These are phyloP conservation scores for Paecilomyces sp. DNA, from an alignment of 2,329 filamentous ascomycete species.

Conservation along the genomic window DNA sequence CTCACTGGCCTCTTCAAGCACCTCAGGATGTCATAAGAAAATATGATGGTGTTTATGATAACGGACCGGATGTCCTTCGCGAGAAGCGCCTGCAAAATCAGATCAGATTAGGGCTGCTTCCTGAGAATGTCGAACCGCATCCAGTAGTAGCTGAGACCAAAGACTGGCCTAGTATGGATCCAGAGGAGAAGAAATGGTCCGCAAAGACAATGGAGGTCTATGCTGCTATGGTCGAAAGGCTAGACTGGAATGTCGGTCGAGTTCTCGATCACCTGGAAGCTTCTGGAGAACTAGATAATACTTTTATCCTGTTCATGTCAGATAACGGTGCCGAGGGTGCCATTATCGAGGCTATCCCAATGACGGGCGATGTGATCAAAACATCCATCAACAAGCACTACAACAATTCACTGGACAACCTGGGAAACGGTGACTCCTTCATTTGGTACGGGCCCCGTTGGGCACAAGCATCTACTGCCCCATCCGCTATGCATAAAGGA, in stretches of 20 bases:
- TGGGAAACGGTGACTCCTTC: constrained; percentile 51
- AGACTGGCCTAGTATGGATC: constrained; percentile 26
- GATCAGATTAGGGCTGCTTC: constrained; percentile 51
- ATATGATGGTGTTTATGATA: constrained; percentile 55
- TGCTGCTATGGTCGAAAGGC: constrained; percentile 57
- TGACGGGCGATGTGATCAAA: constrained; percentile 48
- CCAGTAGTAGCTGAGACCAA: constrained; percentile 38
- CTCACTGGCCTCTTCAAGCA: constrained; percentile 58
- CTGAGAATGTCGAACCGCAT: constrained; percentile 36
- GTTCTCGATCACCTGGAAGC: constrained; percentile 50
- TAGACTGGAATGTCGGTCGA: constrained; percentile 54
- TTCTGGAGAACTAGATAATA: constrained; percentile 56
- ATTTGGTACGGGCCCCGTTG: constrained; percentile 56
- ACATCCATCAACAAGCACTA: constrained; percentile 51
- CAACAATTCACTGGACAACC: constrained; percentile 51
- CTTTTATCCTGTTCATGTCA: constrained; percentile 56
- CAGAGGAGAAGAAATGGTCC: constrained; percentile 34
- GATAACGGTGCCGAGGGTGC: constrained; percentile 58
- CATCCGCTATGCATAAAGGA: constrained; percentile 42
- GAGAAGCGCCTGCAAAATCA: constrained; percentile 47
- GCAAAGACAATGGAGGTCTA: constrained; percentile 54
- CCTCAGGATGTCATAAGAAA: constrained; percentile 49
- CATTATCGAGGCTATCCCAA: constrained; percentile 52
- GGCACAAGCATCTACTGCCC: constrained; percentile 49
- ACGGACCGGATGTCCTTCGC: constrained; percentile 52